Conservation (phyloP, 1,284 basidiomycete genomes). For the Anthracocystis walkeri region DNA sequence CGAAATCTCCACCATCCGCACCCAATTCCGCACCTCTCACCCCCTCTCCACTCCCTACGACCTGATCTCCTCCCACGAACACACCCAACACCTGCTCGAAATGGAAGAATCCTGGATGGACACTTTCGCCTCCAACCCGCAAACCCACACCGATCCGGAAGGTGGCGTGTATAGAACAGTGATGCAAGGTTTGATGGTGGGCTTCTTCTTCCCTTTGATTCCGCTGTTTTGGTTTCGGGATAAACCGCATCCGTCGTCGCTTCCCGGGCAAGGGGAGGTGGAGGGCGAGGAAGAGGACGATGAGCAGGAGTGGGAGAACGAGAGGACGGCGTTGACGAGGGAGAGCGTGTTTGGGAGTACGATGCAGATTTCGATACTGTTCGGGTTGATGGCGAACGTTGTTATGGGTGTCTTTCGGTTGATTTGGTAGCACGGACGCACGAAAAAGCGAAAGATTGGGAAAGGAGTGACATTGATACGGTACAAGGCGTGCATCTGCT, state of each 20-base stretch:
- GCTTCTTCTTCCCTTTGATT: constrained; percentile 39
- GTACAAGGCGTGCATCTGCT: background rate
- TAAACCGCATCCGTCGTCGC: constrained; percentile 21
- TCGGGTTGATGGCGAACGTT: constrained; percentile 37
- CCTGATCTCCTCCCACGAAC: constrained; percentile 27
- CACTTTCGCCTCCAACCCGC: constrained; percentile 15
- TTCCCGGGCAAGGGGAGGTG: background rate
- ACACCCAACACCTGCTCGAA: constrained; percentile 35
- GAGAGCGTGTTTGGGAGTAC: constrained; percentile 32
- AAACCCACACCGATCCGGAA: background rate
- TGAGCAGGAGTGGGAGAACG: constrained; percentile 23
- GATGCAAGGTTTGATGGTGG: constrained; percentile 38
- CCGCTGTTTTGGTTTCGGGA: constrained; percentile 46
- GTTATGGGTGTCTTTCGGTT: constrained; percentile 41
- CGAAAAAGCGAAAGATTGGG: too few relatives aligned
- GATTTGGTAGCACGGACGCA: constrained; percentile 28
- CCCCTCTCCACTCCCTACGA: constrained; percentile 25
- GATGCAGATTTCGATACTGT: constrained; percentile 47
- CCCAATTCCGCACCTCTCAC: constrained; percentile 32
- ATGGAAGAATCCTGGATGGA: constrained; percentile 56
- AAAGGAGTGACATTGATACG: background rate
- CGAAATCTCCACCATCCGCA: constrained; percentile 39
- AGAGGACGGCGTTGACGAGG: constrained; percentile 4
- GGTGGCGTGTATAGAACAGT: constrained; percentile 22
- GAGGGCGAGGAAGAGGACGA: constrained; percentile 13